A percentile compares a stretch with the other conserved stretches of the same genome.
Evolutionary conservation across 768 basidiomycete genomes (phyloP).

Genomic region (Cantharellus anzutake): DNA sequence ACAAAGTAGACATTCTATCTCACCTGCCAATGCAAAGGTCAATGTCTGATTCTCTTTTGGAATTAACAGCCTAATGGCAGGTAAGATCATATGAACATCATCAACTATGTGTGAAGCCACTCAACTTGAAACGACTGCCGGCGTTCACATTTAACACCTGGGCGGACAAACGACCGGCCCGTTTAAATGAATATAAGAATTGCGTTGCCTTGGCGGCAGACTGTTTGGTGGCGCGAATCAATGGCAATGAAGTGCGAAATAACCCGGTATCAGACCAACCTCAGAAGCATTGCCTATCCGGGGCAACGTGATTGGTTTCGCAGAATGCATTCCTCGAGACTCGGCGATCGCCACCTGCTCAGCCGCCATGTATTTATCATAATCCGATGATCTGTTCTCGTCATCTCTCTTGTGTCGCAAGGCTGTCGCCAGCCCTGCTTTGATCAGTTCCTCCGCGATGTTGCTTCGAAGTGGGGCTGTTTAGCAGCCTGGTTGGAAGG

Average conservation of each 20-base stretch:
- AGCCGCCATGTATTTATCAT: constrained; percentile 88
- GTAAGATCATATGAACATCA: constrained; percentile 1
- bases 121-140: constrained; percentile 87
- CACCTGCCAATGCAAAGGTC: constrained; percentile 80
- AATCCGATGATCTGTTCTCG: constrained; percentile 88
- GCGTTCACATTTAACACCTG: constrained; percentile 87
- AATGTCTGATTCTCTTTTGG: constrained; percentile 87
- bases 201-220: constrained; percentile 56
- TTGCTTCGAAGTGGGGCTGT: constrained; percentile 34
- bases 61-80: constrained; percentile 40
- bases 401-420: constrained; percentile 89
- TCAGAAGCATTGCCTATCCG: constrained; percentile 85
- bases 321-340: constrained; percentile 71
- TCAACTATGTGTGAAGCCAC: constrained; percentile 1
- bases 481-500: neutral
- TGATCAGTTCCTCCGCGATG: constrained; percentile 80
- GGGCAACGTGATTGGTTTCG: constrained; percentile 66
- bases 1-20: constrained; percentile 7
- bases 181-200: constrained; percentile 83
- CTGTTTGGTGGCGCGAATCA: constrained; percentile 18
- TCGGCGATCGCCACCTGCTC: constrained; percentile 80
- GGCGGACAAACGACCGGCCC: constrained; percentile 63
- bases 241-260: too few relatives aligned
- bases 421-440: constrained; percentile 78
- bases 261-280: constrained; percentile 22